Percentiles rank a stretch among this genome's conserved stretches.
phyloP scores from a whole-genome alignment of 495 filamentous ascomycete genomes.

The Choiromyces venosus region DNA sequence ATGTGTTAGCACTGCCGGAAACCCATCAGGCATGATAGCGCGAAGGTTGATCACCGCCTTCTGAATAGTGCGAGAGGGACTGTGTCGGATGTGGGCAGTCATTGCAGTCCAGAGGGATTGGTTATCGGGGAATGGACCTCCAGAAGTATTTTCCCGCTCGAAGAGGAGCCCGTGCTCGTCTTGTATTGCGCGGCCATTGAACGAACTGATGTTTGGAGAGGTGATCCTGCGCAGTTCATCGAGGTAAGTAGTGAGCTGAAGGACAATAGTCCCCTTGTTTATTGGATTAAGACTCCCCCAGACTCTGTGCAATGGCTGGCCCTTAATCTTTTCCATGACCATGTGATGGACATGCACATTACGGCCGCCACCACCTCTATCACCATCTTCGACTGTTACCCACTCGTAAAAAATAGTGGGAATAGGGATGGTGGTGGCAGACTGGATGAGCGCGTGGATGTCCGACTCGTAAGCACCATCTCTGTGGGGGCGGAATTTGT shows the following conservation, averaged over 20 bases:
- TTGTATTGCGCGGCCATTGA: background rate
- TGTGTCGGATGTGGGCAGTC: background rate
- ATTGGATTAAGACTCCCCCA: background rate
- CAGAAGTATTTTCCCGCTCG: background rate
- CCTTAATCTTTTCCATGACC: background rate
- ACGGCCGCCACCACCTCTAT: too few relatives aligned
- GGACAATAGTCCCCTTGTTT: background rate
- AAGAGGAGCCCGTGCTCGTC: background rate
- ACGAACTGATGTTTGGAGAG: background rate
- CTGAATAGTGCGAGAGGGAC: background rate
- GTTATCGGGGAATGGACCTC: background rate
- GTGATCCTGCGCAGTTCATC: background rate
- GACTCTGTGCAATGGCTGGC: background rate
- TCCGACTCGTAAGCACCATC: background rate
- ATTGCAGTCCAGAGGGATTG: background rate
- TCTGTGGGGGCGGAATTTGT: background rate
- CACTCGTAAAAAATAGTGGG: background rate
- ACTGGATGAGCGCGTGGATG: background rate
- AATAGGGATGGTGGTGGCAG: background rate
- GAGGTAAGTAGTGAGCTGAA: background rate
- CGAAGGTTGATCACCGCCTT: background rate
- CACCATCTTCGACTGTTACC: background rate
- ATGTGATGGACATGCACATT: background rate
- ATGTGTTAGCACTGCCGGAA: slow-evolving; percentile 32
- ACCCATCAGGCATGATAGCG: background rate